phyloP scores from a whole-genome alignment of 805 yeast species.

The Metschnikowia hibisci region DNA sequence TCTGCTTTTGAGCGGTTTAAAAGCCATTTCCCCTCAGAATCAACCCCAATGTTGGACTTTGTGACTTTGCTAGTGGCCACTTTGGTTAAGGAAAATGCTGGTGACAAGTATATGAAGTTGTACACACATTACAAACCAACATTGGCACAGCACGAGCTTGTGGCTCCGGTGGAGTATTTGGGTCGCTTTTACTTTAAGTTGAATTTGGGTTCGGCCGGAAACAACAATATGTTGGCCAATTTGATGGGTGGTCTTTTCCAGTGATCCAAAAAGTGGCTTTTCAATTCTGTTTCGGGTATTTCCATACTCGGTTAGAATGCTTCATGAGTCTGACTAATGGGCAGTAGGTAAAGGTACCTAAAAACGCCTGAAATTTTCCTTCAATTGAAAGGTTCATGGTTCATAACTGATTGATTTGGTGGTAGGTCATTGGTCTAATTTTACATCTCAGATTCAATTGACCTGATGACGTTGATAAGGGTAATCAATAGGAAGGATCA shows the following conservation, averaged over 20 bases:
- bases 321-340: not conserved
- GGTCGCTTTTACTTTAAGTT: slow-evolving; percentile 65
- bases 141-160: slow-evolving; percentile 33
- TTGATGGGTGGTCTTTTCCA: slow-evolving; percentile 62
- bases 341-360: too few relatives aligned
- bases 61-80: slow-evolving; percentile 61
- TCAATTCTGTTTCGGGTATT: not conserved
- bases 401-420: too few relatives aligned
- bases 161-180: slow-evolving; percentile 47
- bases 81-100: slow-evolving; percentile 47
- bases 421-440: too few relatives aligned
- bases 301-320: too few relatives aligned
- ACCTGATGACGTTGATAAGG: not conserved
- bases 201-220: slow-evolving; percentile 36
- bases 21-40: slow-evolving; percentile 17
- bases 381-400: too few relatives aligned
- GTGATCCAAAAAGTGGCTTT: slow-evolving; percentile 10
- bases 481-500: slow-evolving; percentile 4
- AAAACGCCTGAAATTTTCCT: too few relatives aligned
- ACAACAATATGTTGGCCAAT: slow-evolving; percentile 44
- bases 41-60: slow-evolving; percentile 51
- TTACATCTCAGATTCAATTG: too few relatives aligned
- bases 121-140: slow-evolving; percentile 44
- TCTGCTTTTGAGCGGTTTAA: slow-evolving; percentile 26
- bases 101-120: slow-evolving; percentile 52